Evolutionary conservation across 805 yeast genomes (phyloP).

Genomic region (Komagataella kurtzmanii): DNA sequence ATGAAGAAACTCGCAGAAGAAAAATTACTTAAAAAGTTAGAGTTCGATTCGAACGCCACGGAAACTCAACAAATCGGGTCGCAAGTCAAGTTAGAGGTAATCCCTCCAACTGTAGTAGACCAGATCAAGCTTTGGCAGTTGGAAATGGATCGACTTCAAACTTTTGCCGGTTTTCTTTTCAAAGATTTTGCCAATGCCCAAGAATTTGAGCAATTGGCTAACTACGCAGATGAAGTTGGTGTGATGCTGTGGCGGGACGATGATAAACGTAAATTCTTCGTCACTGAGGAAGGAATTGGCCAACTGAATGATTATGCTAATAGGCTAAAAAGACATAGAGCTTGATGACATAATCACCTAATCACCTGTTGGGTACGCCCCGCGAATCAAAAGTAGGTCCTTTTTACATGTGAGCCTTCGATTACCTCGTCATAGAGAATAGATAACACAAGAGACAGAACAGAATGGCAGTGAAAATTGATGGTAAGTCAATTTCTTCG

Average conservation of each 20-base stretch:
- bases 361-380: too few species aligned
- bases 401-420: neutral
- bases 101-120: constrained; percentile 95
- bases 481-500: constrained; percentile 42
- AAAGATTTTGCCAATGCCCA: constrained; percentile 69
- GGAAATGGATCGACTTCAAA: constrained; percentile 83
- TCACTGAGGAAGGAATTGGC: constrained; percentile 72
- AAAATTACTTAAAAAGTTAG: constrained; percentile 49
- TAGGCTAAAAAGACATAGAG: constrained; percentile 29
- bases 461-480: constrained; percentile 21
- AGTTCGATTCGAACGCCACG: constrained; percentile 40
- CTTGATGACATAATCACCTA: neutral
- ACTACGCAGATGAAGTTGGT: constrained; percentile 84
- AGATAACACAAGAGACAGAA: neutral
- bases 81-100: constrained; percentile 41
- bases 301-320: constrained; percentile 90
- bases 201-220: constrained; percentile 60
- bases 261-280: constrained; percentile 61
- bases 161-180: constrained; percentile 78
- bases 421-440: neutral
- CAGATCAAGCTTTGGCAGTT: constrained; percentile 94
- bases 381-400: neutral
- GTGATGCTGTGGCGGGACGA: constrained; percentile 82
- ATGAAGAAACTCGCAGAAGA: constrained; percentile 69
- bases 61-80: constrained; percentile 20